phyloP scores from a whole-genome alignment of 169 alveolate genomes.

The Babesia bovis region DNA sequence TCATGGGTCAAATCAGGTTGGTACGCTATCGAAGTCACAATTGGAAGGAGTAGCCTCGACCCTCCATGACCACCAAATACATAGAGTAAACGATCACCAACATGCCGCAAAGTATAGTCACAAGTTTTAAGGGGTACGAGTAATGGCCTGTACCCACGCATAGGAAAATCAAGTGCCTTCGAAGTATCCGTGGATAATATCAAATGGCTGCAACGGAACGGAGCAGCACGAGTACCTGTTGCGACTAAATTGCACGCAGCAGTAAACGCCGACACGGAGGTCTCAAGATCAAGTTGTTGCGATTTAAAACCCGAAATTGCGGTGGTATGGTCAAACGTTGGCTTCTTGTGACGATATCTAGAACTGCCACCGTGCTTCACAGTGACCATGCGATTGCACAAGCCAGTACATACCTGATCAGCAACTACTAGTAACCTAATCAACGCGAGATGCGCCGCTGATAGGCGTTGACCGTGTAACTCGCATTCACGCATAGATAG shows the following conservation, averaged over 20 bases:
- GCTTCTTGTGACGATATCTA: not conserved
- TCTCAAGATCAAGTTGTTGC: not conserved
- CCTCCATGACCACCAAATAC: slow-evolving; percentile 8
- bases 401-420: not conserved
- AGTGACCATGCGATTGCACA: not conserved
- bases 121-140: not conserved
- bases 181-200: not conserved
- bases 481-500: slow-evolving; percentile 11
- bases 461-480: not conserved
- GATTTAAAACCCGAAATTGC: not conserved
- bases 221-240: not conserved
- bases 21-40: not conserved
- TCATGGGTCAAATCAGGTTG: not conserved
- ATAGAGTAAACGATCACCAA: not conserved
- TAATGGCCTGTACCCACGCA: slow-evolving; percentile 3
- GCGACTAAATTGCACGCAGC: not conserved
- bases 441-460: slow-evolving; percentile 9
- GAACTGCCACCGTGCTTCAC: not conserved
- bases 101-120: not conserved
- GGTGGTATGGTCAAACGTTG: not conserved
- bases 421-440: not conserved
- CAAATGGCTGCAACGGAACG: slow-evolving; percentile 5
- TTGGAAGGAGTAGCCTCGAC: slow-evolving; percentile 16
- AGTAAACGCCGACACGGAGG: not conserved
- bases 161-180: not conserved